Percentiles rank a stretch among this genome's conserved stretches.
Evolutionary conservation across 345 rosid genomes (phyloP).

Genomic region (Odontarrhena argentea): DNA sequence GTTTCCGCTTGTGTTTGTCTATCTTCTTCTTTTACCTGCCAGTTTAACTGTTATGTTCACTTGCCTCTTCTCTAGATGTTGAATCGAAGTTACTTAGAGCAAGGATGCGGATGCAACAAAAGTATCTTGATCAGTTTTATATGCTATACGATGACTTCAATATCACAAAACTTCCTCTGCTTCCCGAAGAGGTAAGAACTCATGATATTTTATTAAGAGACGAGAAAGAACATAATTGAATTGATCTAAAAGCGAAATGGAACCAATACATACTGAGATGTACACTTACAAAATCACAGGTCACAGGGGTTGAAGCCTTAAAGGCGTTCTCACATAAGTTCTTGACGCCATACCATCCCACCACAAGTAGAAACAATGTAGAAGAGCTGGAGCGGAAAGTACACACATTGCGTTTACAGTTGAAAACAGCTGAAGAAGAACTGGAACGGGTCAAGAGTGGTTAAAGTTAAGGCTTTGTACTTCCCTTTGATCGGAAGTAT

Average conservation of each 20-base stretch:
- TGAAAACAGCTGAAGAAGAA: slow-evolving; percentile 73
- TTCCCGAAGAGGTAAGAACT: slow-evolving; percentile 84
- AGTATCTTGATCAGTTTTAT: slow-evolving; percentile 98
- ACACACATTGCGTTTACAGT: slow-evolving; percentile 50
- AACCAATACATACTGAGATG: slow-evolving; percentile 4
- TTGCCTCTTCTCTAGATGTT: slow-evolving; percentile 51
- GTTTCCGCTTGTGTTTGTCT: slow-evolving; percentile 8
- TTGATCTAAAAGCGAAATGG: not conserved
- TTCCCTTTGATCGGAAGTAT: slow-evolving; percentile 22
- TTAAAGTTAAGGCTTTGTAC: slow-evolving; percentile 46
- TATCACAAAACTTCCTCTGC: slow-evolving; percentile 92
- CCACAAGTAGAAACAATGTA: slow-evolving; percentile 43
- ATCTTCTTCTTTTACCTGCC: not conserved
- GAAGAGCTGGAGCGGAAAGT: slow-evolving; percentile 67
- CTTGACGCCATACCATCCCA: slow-evolving; percentile 62
- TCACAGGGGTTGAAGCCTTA: slow-evolving; percentile 92
- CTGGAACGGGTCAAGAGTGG: slow-evolving; percentile 68
- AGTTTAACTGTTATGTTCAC: slow-evolving; percentile 7
- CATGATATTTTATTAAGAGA: not conserved
- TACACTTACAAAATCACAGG: slow-evolving; percentile 49
- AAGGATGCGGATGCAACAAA: slow-evolving; percentile 96
- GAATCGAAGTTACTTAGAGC: slow-evolving; percentile 92
- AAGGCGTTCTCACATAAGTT: slow-evolving; percentile 71
- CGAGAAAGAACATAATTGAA: slow-evolving; percentile 5
- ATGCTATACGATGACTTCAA: slow-evolving; percentile 97